phyloP scores from a whole-genome alignment of 805 yeast species.

The Candida gorgasii region DNA sequence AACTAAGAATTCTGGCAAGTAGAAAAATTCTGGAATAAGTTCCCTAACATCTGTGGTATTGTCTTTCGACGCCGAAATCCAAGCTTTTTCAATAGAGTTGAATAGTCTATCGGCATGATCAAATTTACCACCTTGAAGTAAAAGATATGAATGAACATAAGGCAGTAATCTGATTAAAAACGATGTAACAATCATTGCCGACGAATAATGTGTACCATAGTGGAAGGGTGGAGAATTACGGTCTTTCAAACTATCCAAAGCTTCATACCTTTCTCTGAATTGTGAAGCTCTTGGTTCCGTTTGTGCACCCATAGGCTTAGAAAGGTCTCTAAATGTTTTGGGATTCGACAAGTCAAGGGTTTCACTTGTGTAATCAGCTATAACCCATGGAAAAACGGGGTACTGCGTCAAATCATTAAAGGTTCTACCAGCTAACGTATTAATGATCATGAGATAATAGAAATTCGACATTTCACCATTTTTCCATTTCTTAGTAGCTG shows the following conservation, averaged over 20 bases:
- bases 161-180: slow-evolving; percentile 77
- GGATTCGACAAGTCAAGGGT: slow-evolving; percentile 66
- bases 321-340: slow-evolving; percentile 65
- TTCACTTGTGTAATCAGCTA: slow-evolving; percentile 77
- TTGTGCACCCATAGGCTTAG: slow-evolving; percentile 94
- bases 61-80: slow-evolving; percentile 78
- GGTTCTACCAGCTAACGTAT: slow-evolving; percentile 85
- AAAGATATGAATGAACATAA: slow-evolving; percentile 72
- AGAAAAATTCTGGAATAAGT: slow-evolving; percentile 82
- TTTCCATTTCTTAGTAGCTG: slow-evolving; percentile 71
- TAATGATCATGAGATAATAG: slow-evolving; percentile 74
- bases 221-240: slow-evolving; percentile 72
- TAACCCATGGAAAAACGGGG: slow-evolving; percentile 91
- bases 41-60: slow-evolving; percentile 88
- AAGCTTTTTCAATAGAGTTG: slow-evolving; percentile 70
- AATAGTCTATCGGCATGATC: slow-evolving; percentile 87
- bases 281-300: slow-evolving; percentile 55
- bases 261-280: slow-evolving; percentile 72
- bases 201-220: slow-evolving; percentile 91
- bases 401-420: slow-evolving; percentile 88
- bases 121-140: slow-evolving; percentile 84
- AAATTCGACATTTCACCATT: slow-evolving; percentile 80
- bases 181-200: slow-evolving; percentile 90
- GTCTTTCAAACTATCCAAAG: slow-evolving; percentile 62
- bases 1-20: slow-evolving; percentile 71